Evolutionary conservation across 257 asterid species (phyloP).

Genomic region (Gentiana dahurica): DNA sequence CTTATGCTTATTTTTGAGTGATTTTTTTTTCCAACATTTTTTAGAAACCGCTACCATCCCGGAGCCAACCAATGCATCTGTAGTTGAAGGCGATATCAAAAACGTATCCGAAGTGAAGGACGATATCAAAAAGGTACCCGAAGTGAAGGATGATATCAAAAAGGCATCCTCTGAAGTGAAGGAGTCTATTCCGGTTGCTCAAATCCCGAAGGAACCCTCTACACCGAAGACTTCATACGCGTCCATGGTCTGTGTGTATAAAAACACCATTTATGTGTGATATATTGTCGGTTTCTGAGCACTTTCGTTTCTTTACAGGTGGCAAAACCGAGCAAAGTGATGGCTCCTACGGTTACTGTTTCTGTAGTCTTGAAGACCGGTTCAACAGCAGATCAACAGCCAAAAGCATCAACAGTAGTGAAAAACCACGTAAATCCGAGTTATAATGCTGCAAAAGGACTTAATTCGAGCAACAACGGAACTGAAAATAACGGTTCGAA

Average conservation of each 20-base stretch:
- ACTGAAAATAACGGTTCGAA: constrained; percentile 7
- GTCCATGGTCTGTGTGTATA: constrained; percentile 36
- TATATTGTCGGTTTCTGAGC: background rate
- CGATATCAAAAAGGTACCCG: background rate
- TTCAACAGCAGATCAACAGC: constrained; percentile 8
- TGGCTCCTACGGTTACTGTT: constrained; percentile 14
- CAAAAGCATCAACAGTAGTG: constrained; percentile 5
- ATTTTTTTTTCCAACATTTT: too few species aligned
- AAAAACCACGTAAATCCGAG: constrained; percentile 14
- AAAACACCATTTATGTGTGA: background rate
- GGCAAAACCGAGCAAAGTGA: constrained; percentile 20
- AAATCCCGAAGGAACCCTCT: constrained; percentile 7
- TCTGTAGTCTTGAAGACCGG: too few species aligned
- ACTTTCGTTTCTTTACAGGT: constrained; percentile 19
- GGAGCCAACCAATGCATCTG: background rate
- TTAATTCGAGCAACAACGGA: constrained; percentile 9
- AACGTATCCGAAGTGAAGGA: background rate
- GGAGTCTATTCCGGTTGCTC: background rate
- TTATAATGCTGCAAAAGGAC: constrained; percentile 7
- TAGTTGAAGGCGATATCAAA: background rate
- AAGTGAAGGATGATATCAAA: background rate
- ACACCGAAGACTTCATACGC: constrained; percentile 37
- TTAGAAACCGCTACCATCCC: too few species aligned
- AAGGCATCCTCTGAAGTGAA: background rate
- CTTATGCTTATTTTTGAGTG: too few species aligned